Evolutionary conservation across 2,329 filamentous ascomycete species (phyloP).

Genomic region (Cladosporium sp.): DNA sequence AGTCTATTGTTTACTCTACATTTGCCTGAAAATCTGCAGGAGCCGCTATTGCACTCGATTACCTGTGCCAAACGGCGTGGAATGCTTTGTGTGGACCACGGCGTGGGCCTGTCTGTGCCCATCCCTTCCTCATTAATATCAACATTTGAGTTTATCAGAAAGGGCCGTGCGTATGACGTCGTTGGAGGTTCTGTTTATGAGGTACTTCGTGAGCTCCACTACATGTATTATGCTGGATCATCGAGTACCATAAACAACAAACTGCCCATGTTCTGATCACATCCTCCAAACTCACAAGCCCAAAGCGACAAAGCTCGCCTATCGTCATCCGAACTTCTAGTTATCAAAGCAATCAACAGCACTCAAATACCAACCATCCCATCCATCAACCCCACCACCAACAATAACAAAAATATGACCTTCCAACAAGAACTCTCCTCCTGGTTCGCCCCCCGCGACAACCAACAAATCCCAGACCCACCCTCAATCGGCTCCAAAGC

Average conservation of each 20-base stretch:
- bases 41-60: background rate
- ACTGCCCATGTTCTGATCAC: too few relatives aligned
- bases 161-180: conserved; percentile 18
- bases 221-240: too few relatives aligned
- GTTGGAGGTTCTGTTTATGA: background rate
- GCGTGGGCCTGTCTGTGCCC: background rate
- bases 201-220: background rate
- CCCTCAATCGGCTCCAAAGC: conserved; percentile 55
- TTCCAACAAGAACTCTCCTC: conserved; percentile 46
- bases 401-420: conserved; percentile 34
- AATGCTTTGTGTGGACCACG: background rate
- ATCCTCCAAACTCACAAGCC: too few relatives aligned
- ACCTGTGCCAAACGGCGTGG: background rate
- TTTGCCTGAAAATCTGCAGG: background rate
- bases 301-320: too few relatives aligned
- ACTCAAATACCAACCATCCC: background rate
- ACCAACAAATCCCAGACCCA: conserved; percentile 38
- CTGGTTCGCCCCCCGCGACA: conserved; percentile 43
- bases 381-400: background rate
- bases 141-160: conserved; percentile 1
- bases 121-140: background rate
- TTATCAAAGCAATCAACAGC: background rate
- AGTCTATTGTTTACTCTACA: background rate
- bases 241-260: too few relatives aligned
- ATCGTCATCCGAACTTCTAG: too few relatives aligned